Base-by-base conservation (phyloP, 2,329 filamentous ascomycete species). In the Pseudogymnoascus sp. region DNA sequence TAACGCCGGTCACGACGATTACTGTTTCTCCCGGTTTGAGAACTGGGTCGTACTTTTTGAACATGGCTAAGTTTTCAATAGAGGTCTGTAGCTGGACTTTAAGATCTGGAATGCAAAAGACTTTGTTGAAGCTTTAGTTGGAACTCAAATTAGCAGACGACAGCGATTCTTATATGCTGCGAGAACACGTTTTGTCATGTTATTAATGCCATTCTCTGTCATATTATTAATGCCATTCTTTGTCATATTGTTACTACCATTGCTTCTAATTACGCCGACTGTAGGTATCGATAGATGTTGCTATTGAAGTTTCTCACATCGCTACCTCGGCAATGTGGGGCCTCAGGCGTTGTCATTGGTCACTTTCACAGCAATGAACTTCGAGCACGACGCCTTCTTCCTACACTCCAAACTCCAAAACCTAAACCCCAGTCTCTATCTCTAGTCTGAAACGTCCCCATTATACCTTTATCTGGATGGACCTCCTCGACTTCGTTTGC, bases 1-100 rank as follows among this genome's bases (percentile, higher is more conserved):
- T 81, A 1, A 73, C 76, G 7, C 79, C 79, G 0, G 78, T 81
- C 10, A 82, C 75, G 1, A 82, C 40, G 10, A 44, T 21, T 11
- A 44, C 13, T 21, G 40, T 21, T 13, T 44, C 19, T 1, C 40
- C 40, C 7, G 40, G 17, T 13, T 1, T 11, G 4, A 44, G 40
- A 10, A 44, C 19, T 21, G 40, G 40, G 1, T 44, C 3, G 4
- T 44, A 19, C 1, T 21, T 44, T 21, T 7, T 4, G 5, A 44
- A 44, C 40, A 44, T 44, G 19, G 17, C 19, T 9, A 21, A 21
- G n/a, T 2, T 11, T 44, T 44, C 19, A 9, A 13, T 44, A 2
- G 40, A 44, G 17, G 17, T 44, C 10, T 44, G 11, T 44, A 44
- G 5, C 17, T 21, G 40, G 9, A 21, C 40, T 44, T 44, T 7